A percentile compares a stretch with the other conserved stretches of the same genome.
Evolutionary conservation across 129 eudicot species (phyloP).

Genomic region (Escallonia rubra): DNA sequence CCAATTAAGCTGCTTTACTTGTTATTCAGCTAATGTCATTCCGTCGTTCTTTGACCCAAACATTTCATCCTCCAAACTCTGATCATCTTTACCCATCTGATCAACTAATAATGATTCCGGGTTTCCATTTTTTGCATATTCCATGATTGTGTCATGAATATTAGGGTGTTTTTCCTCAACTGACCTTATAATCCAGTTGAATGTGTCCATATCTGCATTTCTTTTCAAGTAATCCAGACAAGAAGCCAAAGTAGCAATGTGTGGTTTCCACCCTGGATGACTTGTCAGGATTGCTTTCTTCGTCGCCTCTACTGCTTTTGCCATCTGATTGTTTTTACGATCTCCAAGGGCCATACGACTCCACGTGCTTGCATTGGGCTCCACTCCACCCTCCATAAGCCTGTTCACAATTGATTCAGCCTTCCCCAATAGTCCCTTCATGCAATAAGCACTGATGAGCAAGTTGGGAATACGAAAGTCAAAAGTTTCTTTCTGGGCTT

Average conservation of each 20-base stretch:
- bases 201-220: slow-evolving; percentile 15
- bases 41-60: background rate
- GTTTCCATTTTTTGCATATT: background rate
- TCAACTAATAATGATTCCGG: background rate
- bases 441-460: slow-evolving; percentile 19
- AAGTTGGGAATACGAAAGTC: slow-evolving; percentile 23
- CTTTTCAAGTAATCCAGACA: slow-evolving; percentile 23
- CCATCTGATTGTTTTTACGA: slow-evolving; percentile 11
- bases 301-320: slow-evolving; percentile 15
- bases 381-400: slow-evolving; percentile 8
- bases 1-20: too few relatives aligned
- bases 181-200: slow-evolving; percentile 1
- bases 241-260: slow-evolving; percentile 1
- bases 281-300: slow-evolving; percentile 6
- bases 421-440: slow-evolving; percentile 17
- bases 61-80: background rate
- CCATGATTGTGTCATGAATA: background rate
- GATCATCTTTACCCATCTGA: background rate
- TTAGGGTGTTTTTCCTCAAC: background rate
- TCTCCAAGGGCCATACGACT: slow-evolving; percentile 20
- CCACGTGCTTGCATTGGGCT: slow-evolving; percentile 18
- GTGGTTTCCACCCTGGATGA: slow-evolving; percentile 1
- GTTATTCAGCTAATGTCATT: background rate
- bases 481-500: background rate
- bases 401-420: slow-evolving; percentile 19